Conservation (phyloP, 225 moss, liverwort and hornwort species). For the Physcomitrellopsis africana region DNA sequence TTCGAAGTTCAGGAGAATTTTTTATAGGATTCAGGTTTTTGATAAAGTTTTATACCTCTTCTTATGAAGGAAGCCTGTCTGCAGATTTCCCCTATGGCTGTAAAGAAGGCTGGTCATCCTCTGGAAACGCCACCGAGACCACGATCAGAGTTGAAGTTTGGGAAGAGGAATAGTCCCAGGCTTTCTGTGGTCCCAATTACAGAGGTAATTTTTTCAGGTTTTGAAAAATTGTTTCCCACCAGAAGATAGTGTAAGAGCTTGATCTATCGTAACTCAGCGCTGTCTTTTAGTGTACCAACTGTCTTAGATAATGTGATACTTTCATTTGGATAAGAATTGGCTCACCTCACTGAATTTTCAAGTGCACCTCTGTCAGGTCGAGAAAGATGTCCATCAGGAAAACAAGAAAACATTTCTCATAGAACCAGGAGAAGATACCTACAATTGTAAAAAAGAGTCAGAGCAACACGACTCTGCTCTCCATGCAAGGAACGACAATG, state of each 20-base stretch:
- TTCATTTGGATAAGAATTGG: too few species aligned
- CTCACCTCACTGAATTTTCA: conserved; percentile 12
- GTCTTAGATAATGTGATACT: too few species aligned
- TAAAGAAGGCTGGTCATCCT: conserved; percentile 38
- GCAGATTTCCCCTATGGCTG: conserved; percentile 48
- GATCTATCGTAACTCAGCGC: neutral
- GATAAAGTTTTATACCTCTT: neutral
- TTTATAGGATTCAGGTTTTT: neutral
- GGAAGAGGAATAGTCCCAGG: conserved; percentile 45
- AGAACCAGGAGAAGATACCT: conserved; percentile 20
- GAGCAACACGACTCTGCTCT: conserved; percentile 41
- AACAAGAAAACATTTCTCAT: conserved; percentile 33
- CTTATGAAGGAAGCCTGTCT: conserved; percentile 24
- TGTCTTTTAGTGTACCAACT: neutral
- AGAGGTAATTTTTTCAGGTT: conserved; percentile 41
- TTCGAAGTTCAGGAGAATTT: neutral
- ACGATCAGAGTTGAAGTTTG: conserved; percentile 47
- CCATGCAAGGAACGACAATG: conserved; percentile 49
- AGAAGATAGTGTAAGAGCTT: neutral
- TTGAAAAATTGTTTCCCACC: neutral
- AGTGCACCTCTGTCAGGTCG: conserved; percentile 35
- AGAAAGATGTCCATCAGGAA: conserved; percentile 42
- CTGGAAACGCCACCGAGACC: conserved; percentile 47
- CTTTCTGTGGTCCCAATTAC: conserved; percentile 30
- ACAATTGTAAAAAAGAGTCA: neutral